A percentile compares a stretch with the other conserved stretches of the same genome.
phyloP scores from a whole-genome alignment of 768 basidiomycete species.

The Rhizopogon vinicolor region DNA sequence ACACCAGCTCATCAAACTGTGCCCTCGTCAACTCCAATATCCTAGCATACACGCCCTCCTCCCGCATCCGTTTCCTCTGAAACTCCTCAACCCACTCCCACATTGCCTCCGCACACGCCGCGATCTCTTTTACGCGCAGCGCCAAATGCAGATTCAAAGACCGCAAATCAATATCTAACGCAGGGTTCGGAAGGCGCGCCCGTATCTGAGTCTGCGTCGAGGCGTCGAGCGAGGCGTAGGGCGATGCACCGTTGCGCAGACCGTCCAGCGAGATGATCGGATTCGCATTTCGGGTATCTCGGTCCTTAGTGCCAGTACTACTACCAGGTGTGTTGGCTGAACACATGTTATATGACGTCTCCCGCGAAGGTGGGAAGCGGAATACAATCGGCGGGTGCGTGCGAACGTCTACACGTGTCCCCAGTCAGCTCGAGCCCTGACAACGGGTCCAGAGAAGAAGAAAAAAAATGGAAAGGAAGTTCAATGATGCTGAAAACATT shows the following conservation, averaged over 20 bases:
- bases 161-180: slow-evolving; percentile 50
- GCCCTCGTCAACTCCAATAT: slow-evolving; percentile 50
- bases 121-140: slow-evolving; percentile 55
- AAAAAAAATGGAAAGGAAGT: background rate
- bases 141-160: slow-evolving; percentile 62
- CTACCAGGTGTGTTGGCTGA: no score
- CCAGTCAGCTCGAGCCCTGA: background rate
- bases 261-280: slow-evolving; percentile 22
- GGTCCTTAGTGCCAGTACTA: background rate
- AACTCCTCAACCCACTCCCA: slow-evolving; percentile 69
- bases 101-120: slow-evolving; percentile 72
- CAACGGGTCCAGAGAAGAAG: background rate
- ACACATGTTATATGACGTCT: background rate
- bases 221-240: slow-evolving; percentile 45
- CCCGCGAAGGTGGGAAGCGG: slow-evolving; percentile 47
- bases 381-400: slow-evolving; percentile 61
- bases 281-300: background rate
- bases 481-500: background rate
- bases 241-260: slow-evolving; percentile 35
- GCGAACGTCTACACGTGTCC: slow-evolving; percentile 45
- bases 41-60: slow-evolving; percentile 13
- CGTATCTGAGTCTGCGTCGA: slow-evolving; percentile 11
- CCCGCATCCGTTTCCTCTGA: slow-evolving; percentile 27
- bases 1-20: slow-evolving; percentile 57
- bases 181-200: slow-evolving; percentile 45